Conservation (phyloP, 345 rosid genomes). For the Salix caprea region DNA sequence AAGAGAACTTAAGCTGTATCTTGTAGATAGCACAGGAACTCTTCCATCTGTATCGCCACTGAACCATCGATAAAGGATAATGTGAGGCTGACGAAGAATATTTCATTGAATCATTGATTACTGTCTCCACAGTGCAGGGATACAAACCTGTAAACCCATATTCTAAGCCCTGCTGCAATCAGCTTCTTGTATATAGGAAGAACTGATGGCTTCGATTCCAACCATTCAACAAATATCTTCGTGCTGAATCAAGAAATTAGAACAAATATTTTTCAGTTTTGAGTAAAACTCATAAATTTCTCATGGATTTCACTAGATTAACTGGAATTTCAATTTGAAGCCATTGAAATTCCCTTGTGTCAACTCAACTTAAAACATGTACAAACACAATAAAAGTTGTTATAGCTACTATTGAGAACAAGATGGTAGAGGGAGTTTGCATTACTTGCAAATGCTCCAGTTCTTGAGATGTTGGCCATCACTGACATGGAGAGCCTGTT, state of each 20-base stretch:
- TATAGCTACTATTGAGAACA: background rate
- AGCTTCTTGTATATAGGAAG: slow-evolving; percentile 83
- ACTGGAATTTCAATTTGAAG: background rate
- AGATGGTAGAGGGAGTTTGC: background rate
- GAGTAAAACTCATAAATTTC: background rate
- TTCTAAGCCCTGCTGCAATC: slow-evolving; percentile 61
- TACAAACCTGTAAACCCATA: slow-evolving; percentile 88
- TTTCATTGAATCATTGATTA: background rate
- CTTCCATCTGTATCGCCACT: slow-evolving; percentile 99
- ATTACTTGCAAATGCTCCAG: slow-evolving; percentile 97
- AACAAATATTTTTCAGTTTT: background rate
- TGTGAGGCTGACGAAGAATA: background rate
- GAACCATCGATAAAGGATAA: slow-evolving; percentile 11
- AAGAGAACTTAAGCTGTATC: slow-evolving; percentile 62
- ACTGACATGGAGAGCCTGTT: slow-evolving; percentile 78
- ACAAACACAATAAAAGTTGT: background rate
- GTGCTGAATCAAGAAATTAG: slow-evolving; percentile 32
- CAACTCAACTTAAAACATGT: background rate
- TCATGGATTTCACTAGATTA: background rate
- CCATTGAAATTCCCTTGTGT: background rate
- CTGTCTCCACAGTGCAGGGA: background rate
- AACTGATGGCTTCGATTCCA: slow-evolving; percentile 50
- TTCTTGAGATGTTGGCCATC: slow-evolving; percentile 54
- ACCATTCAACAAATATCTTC: slow-evolving; percentile 51
- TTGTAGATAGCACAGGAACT: slow-evolving; percentile 83